These are phyloP conservation scores for Dipteronia dyeriana DNA, from an alignment of 345 rosid genomes.

Conservation along the genomic window DNA sequence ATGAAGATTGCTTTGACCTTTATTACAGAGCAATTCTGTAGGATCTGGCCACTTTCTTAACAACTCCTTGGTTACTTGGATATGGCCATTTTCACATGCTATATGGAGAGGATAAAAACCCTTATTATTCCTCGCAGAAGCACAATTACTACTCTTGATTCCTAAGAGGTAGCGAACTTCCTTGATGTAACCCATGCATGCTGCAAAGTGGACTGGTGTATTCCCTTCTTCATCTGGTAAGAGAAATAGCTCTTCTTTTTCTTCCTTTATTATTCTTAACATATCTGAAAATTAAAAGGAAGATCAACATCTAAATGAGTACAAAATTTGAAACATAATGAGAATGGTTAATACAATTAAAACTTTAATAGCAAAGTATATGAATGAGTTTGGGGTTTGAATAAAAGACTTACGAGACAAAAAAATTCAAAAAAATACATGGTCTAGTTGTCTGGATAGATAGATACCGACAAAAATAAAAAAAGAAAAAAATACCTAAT, in stretches of 20 bases:
- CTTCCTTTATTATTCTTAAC: slow-evolving; percentile 9
- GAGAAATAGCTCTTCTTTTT: slow-evolving; percentile 17
- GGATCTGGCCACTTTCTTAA: slow-evolving; percentile 21
- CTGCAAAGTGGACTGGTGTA: slow-evolving; percentile 13
- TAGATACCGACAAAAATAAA: not conserved
- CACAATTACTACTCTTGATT: not conserved
- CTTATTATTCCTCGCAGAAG: not conserved
- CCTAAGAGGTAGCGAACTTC: not conserved
- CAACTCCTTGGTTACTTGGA: slow-evolving; percentile 18
- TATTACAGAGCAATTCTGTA: slow-evolving; percentile 9
- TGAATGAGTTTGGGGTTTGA: no score
- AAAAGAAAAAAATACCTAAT: not conserved
- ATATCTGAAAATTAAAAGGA: no score
- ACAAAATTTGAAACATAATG: no score
- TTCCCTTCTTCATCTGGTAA: slow-evolving; percentile 23
- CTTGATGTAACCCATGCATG: not conserved
- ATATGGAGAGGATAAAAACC: slow-evolving; percentile 29
- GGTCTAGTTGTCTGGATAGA: no score
- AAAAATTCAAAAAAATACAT: no score
- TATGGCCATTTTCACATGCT: slow-evolving; percentile 25
- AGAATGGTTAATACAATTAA: no score
- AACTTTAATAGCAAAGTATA: no score
- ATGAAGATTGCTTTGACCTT: slow-evolving; percentile 33
- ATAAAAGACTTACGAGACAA: no score
- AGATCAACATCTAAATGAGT: no score